Evolutionary conservation across 2,329 filamentous ascomycete species (phyloP).

Genomic region (Hypoxylon sp.): DNA sequence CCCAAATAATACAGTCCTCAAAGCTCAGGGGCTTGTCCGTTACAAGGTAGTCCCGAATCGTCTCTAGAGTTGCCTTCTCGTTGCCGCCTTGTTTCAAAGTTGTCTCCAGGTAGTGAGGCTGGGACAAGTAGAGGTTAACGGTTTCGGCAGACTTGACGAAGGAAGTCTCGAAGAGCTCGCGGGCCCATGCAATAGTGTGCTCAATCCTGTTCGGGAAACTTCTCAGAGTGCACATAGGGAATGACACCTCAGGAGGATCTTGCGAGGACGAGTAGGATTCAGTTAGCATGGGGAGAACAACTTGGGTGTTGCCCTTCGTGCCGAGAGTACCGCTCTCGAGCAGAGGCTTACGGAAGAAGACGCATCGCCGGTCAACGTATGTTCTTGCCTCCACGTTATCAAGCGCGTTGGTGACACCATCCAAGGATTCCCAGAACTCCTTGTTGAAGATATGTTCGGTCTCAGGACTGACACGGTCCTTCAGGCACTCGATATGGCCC

Average conservation of each 20-base stretch:
- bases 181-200: conserved; percentile 98
- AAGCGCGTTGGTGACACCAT: conserved; percentile 95
- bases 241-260: conserved; percentile 97
- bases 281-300: conserved; percentile 89
- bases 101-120: conserved; percentile 89
- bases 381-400: conserved; percentile 98
- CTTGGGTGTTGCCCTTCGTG: conserved; percentile 98
- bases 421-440: conserved; percentile 87
- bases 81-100: conserved; percentile 94
- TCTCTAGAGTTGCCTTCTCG: conserved; percentile 94
- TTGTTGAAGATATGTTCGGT: conserved; percentile 97
- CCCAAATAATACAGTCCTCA: conserved; percentile 98
- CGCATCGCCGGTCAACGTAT: conserved; percentile 95
- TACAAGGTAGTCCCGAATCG: conserved; percentile 89
- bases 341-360: conserved; percentile 97
- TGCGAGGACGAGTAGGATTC: conserved; percentile 98
- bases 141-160: conserved; percentile 96
- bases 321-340: conserved; percentile 98
- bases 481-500: conserved; percentile 87
- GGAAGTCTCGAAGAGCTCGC: conserved; percentile 93
- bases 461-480: conserved; percentile 90
- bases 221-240: conserved; percentile 97
- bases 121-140: conserved; percentile 92
- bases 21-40: conserved; percentile 92
- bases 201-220: conserved; percentile 99